Evolutionary conservation across 768 basidiomycete species (phyloP), one percentile per base, ranked within the genome.

Genomic region (Terana coerulea): DNA sequence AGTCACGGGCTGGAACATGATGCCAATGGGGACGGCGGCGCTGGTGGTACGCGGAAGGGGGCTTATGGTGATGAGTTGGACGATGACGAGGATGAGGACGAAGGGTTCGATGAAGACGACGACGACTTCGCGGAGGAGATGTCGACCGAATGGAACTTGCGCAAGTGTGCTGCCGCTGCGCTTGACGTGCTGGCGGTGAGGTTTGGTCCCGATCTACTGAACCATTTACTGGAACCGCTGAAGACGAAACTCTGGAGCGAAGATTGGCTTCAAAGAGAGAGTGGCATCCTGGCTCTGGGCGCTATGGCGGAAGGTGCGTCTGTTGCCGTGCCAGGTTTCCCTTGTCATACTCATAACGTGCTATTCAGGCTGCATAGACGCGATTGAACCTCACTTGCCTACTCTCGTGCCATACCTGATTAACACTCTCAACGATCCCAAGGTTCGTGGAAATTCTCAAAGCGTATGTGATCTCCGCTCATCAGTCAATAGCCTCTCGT

Each of bases 141-240:
- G 78, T 88, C 90, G 9, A 95, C 95, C 1, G 95, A 98, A 66
- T 99, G 97, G 97, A 99, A 98, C 70, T 75, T 98, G 54, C 80
- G 97, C 56, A 99, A 99, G 72, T 99, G 97, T 64, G 93, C 94
- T 1, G 97, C 97, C 0, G 97, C 97, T 0, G 97, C 97, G 9
- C 75, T 99, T 51, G 97, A 99, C 66, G 95, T 99, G 24, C 81
- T 99, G 51, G 93, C 94, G 1, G 93, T 98, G 15, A 83, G 91
- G 35, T 98, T 98, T 62, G 84, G 86, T 30, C 79, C 78, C n/a
- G 94, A 98, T 52, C 72, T 98, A 51, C 72, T 99, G 63, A 88
- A 88, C 54, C 88, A 97, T 37, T 75, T 98, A 22, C 76, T 99
- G 24, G 85, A 89, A 5, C 87, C 89, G 25, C 70, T 99, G 66